phyloP scores from a whole-genome alignment of 192 early-diverging fungal species.

The Pilaira anomala region DNA sequence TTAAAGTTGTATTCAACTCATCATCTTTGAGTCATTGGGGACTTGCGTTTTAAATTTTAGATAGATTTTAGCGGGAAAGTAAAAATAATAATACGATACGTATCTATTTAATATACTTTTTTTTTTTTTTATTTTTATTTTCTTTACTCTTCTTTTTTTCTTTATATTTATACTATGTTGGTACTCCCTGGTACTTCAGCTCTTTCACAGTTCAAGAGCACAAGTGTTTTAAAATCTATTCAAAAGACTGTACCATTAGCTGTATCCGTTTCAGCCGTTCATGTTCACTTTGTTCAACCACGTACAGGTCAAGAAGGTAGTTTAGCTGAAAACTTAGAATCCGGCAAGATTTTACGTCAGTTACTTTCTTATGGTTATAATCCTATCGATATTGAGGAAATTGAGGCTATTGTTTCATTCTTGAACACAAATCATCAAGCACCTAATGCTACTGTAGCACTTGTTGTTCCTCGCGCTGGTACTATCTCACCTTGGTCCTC shows the following conservation, averaged over 20 bases:
- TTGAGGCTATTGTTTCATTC: constrained; percentile 16
- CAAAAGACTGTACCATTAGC: constrained; percentile 53
- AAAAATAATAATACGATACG: not conserved
- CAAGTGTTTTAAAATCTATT: constrained; percentile 56
- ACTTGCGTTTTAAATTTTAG: not conserved
- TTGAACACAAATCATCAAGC: constrained; percentile 35
- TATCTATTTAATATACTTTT: not conserved
- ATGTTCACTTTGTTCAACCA: constrained; percentile 76
- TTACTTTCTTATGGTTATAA: constrained; percentile 49
- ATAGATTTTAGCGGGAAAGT: not conserved
- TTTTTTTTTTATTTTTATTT: not conserved
- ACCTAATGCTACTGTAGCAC: constrained; percentile 43
- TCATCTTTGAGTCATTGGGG: too few relatives aligned
- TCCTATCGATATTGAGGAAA: constrained; percentile 26
- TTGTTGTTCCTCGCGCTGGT: constrained; percentile 87
- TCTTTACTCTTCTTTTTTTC: constrained; percentile 4
- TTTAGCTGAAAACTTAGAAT: constrained; percentile 35
- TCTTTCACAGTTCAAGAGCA: constrained; percentile 72
- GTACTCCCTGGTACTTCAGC: constrained; percentile 82
- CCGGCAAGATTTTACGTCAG: constrained; percentile 41
- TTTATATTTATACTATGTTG: constrained; percentile 52
- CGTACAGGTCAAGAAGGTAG: constrained; percentile 32
- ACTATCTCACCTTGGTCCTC: constrained; percentile 99
- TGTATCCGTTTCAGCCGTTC: constrained; percentile 56
- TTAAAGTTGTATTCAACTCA: not conserved